phyloP scores from a whole-genome alignment of 2,329 filamentous ascomycete genomes.

The Apiospora arundinis region DNA sequence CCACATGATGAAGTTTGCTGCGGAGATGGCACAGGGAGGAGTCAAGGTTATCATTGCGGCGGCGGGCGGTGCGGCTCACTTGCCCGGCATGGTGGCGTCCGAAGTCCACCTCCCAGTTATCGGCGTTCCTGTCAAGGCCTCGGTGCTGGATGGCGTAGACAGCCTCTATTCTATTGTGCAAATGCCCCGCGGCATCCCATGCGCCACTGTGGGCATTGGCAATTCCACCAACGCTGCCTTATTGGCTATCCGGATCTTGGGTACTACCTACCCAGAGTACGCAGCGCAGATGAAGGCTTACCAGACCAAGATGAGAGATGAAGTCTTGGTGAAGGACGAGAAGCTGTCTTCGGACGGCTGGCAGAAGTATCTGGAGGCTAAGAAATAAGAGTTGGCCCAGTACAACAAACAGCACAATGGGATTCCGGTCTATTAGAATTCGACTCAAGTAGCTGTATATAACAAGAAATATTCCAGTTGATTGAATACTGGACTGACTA shows the following conservation, averaged over 20 bases:
- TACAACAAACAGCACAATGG: not conserved
- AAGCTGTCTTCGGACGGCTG: conserved; percentile 62
- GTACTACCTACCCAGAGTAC: conserved; percentile 62
- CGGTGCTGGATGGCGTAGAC: conserved; percentile 74
- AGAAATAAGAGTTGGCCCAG: not conserved
- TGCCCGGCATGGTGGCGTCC: conserved; percentile 78
- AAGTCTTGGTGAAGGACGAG: conserved; percentile 68
- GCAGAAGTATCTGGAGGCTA: conserved; percentile 55
- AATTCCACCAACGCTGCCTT: conserved; percentile 80
- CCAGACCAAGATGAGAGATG: conserved; percentile 65
- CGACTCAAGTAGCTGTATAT: not conserved
- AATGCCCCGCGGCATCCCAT: conserved; percentile 77
- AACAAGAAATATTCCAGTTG: not conserved
- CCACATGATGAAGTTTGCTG: conserved; percentile 72
- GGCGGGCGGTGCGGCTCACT: conserved; percentile 74
- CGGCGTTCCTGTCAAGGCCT: conserved; percentile 78
- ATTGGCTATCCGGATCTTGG: conserved; percentile 73
- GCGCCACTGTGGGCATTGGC: conserved; percentile 80
- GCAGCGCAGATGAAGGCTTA: conserved; percentile 65
- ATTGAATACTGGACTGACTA: no score
- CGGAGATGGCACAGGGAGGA: conserved; percentile 66
- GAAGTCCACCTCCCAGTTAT: conserved; percentile 77
- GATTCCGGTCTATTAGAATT: not conserved
- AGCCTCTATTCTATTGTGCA: conserved; percentile 76
- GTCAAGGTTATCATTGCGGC: conserved; percentile 79